Conservation (phyloP, 2,329 filamentous ascomycete species). For the Alternaria burnsii region DNA sequence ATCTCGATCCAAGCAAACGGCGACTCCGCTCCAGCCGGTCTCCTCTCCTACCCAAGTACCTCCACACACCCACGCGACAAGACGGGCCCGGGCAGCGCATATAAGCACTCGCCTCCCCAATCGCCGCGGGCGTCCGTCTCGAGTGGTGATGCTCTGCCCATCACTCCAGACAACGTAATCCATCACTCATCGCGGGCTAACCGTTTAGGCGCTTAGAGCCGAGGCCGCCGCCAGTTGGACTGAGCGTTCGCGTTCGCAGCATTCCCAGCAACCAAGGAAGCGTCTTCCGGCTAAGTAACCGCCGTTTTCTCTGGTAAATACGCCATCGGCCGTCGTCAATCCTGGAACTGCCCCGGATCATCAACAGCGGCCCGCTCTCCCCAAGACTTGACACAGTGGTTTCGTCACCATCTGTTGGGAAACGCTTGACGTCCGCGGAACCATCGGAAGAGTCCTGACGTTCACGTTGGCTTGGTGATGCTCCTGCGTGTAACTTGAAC, state of each 20-base stretch:
- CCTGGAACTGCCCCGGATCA: conserved; percentile 21
- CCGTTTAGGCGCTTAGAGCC: conserved; percentile 8
- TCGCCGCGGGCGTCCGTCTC: conserved; percentile 2
- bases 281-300: conserved; percentile 10
- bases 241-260: conserved; percentile 3
- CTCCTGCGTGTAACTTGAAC: conserved; percentile 5
- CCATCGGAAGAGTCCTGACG: conserved; percentile 10
- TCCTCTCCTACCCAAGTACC: neutral
- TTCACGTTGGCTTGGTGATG: conserved; percentile 17
- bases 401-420: conserved; percentile 19
- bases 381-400: conserved; percentile 12
- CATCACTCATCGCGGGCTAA: conserved; percentile 7
- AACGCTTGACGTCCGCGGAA: conserved; percentile 12
- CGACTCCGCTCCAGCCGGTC: conserved; percentile 23
- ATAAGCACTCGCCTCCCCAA: conserved; percentile 9
- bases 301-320: conserved; percentile 5
- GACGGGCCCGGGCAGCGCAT: conserved; percentile 15
- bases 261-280: conserved; percentile 11
- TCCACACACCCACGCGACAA: conserved; percentile 1
- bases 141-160: conserved; percentile 8
- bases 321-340: conserved; percentile 6
- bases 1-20: conserved; percentile 21
- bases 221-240: conserved; percentile 9
- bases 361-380: conserved; percentile 10
- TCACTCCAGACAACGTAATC: conserved; percentile 8